Evolutionary conservation across 495 filamentous ascomycete species (phyloP).

Genomic region (Gamarada debralockiae): DNA sequence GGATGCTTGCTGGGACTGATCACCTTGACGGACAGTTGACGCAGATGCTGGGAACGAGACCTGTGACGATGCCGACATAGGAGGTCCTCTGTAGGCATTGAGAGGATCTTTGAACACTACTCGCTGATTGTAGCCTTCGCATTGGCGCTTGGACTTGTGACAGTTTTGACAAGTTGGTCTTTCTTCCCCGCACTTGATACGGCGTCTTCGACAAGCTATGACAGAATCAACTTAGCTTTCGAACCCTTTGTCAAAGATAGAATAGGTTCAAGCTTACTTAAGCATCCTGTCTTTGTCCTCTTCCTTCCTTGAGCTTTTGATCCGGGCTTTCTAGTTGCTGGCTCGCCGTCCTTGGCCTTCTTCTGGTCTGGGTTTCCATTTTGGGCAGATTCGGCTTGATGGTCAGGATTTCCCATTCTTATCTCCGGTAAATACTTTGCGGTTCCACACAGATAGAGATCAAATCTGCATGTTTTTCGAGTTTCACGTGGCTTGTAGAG

Average conservation of each 20-base stretch:
- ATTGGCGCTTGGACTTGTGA: slow-evolving; percentile 88
- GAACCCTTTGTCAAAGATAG: not conserved
- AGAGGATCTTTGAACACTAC: slow-evolving; percentile 90
- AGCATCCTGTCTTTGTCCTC: slow-evolving; percentile 92
- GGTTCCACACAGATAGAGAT: not conserved
- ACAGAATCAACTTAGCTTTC: slow-evolving; percentile 1
- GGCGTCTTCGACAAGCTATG: slow-evolving; percentile 83
- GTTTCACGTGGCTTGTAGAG: too few relatives aligned
- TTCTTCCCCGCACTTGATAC: slow-evolving; percentile 97
- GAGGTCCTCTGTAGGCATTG: slow-evolving; percentile 17
- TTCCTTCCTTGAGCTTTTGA: slow-evolving; percentile 47
- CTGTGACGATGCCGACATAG: slow-evolving; percentile 10
- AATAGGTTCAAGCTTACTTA: slow-evolving; percentile 63
- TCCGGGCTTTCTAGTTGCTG: slow-evolving; percentile 15
- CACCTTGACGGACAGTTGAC: not conserved
- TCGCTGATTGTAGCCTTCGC: slow-evolving; percentile 91
- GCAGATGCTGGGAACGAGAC: not conserved
- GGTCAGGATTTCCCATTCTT: slow-evolving; percentile 1
- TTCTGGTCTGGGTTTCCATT: not conserved
- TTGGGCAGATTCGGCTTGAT: not conserved
- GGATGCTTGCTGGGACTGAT: not conserved
- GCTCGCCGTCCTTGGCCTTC: not conserved
- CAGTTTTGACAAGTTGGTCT: slow-evolving; percentile 90
- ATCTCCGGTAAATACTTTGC: not conserved
- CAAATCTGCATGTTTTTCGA: not conserved